Conservation (phyloP, 1,284 basidiomycete genomes). For the Tremellales sp. region DNA sequence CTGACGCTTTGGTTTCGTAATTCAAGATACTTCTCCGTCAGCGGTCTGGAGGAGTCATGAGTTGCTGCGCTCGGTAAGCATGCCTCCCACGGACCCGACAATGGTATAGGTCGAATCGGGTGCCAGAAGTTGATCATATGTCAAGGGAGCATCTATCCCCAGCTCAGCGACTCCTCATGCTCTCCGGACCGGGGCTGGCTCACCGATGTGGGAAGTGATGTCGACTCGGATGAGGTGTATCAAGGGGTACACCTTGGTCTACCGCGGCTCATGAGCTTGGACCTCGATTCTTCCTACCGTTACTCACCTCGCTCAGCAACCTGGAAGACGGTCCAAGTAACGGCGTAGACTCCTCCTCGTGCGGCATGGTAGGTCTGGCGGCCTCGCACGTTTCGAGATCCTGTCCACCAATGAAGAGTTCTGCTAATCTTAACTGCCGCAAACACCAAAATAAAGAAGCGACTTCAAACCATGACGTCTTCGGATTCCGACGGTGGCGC, state of each 20-base stretch:
- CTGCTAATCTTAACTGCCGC: too few relatives aligned
- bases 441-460: too few relatives aligned
- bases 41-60: slow-evolving; percentile 23
- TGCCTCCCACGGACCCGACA: slow-evolving; percentile 48
- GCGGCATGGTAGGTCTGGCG: not conserved
- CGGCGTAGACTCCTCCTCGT: slow-evolving; percentile 32
- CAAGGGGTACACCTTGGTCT: slow-evolving; percentile 47
- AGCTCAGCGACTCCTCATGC: not conserved
- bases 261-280: not conserved
- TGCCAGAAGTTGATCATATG: slow-evolving; percentile 68
- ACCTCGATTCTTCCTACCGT: not conserved
- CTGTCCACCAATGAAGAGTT: not conserved
- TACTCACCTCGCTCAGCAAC: slow-evolving; percentile 32
- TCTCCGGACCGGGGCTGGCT: slow-evolving; percentile 3
- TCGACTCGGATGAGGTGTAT: slow-evolving; percentile 49
- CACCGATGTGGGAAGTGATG: slow-evolving; percentile 47
- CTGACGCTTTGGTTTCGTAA: slow-evolving; percentile 44
- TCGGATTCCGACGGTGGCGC: too few relatives aligned
- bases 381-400: not conserved
- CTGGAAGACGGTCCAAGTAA: slow-evolving; percentile 30
- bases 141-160: slow-evolving; percentile 65
- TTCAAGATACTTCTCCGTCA: slow-evolving; percentile 47
- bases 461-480: too few relatives aligned
- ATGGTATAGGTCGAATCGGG: slow-evolving; percentile 86
- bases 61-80: slow-evolving; percentile 1